phyloP scores from a whole-genome alignment of 2,329 filamentous ascomycete species.

The Ophiostoma quercus region DNA sequence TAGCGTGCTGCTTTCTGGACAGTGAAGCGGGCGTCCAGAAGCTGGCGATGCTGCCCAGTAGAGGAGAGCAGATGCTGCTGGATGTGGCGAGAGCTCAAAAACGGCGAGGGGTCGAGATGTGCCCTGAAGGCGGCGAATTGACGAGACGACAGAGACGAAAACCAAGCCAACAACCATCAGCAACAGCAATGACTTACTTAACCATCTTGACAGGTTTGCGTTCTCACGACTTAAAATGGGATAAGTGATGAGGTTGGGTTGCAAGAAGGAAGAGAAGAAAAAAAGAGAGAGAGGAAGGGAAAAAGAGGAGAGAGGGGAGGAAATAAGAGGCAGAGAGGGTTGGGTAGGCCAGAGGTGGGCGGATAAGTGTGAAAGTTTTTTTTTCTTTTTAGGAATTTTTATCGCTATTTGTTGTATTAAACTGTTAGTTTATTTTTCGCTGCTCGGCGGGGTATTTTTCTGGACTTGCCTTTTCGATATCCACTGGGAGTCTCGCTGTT shows the following conservation, averaged over 20 bases:
- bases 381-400: constrained; percentile 13
- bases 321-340: constrained; percentile 17
- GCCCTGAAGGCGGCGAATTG: not conserved
- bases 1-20: not conserved
- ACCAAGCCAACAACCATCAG: not conserved
- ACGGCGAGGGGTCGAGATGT: constrained; percentile 9
- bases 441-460: constrained; percentile 25
- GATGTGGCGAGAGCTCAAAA: constrained; percentile 11
- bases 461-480: constrained; percentile 18
- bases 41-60: not conserved
- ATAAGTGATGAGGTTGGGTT: constrained; percentile 26
- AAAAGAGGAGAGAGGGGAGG: constrained; percentile 18
- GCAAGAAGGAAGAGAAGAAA: constrained; percentile 19
- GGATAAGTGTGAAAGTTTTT: constrained; percentile 26
- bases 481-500: constrained; percentile 6
- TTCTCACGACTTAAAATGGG: constrained; percentile 27
- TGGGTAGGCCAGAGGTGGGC: constrained; percentile 20
- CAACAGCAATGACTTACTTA: constrained; percentile 67
- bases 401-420: constrained; percentile 18
- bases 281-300: constrained; percentile 17
- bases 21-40: not conserved
- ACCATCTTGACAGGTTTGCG: constrained; percentile 90
- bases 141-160: not conserved
- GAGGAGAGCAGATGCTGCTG: not conserved
- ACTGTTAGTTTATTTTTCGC: constrained; percentile 9